Conservation (phyloP, 2,329 filamentous ascomycete genomes). For the Pseudopyricularia javanii region DNA sequence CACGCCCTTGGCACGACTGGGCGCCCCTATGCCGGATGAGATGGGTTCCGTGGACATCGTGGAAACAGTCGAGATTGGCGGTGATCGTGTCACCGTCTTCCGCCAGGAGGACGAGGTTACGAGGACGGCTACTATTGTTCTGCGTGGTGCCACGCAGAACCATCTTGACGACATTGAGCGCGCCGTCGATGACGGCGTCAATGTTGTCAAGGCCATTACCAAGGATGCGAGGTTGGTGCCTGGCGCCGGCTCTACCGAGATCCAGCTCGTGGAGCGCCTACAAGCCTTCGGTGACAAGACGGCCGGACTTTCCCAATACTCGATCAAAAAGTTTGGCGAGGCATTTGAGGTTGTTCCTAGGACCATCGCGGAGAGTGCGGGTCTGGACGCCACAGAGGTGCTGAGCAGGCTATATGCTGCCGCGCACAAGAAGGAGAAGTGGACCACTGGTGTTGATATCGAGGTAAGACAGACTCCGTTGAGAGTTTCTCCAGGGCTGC, state of each 20-base stretch:
- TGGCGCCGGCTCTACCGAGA: constrained; percentile 87
- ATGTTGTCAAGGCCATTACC: constrained; percentile 96
- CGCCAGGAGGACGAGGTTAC: constrained; percentile 89
- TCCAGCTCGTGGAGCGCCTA: constrained; percentile 87
- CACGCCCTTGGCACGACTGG: constrained; percentile 87
- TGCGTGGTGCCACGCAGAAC: constrained; percentile 94
- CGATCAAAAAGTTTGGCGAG: constrained; percentile 94
- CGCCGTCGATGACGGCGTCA: constrained; percentile 94
- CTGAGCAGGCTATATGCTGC: constrained; percentile 86
- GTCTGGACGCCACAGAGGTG: constrained; percentile 93
- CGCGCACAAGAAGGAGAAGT: constrained; percentile 78
- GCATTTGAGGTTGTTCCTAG: constrained; percentile 95
- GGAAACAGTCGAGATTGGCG: constrained; percentile 94
- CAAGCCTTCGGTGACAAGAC: constrained; percentile 86
- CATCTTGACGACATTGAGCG: constrained; percentile 95
- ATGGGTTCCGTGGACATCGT: constrained; percentile 93
- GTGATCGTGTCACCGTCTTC: constrained; percentile 96
- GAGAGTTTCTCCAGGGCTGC: not conserved
- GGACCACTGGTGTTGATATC: constrained; percentile 88
- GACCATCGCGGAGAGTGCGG: constrained; percentile 86
- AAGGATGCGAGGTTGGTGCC: constrained; percentile 84
- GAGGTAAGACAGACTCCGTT: constrained; percentile 41
- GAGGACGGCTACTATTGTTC: constrained; percentile 83
- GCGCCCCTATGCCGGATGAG: constrained; percentile 99
- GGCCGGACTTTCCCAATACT: constrained; percentile 83